phyloP scores from a whole-genome alignment of 2,329 filamentous ascomycete species.

The Diplocarpon rosae region DNA sequence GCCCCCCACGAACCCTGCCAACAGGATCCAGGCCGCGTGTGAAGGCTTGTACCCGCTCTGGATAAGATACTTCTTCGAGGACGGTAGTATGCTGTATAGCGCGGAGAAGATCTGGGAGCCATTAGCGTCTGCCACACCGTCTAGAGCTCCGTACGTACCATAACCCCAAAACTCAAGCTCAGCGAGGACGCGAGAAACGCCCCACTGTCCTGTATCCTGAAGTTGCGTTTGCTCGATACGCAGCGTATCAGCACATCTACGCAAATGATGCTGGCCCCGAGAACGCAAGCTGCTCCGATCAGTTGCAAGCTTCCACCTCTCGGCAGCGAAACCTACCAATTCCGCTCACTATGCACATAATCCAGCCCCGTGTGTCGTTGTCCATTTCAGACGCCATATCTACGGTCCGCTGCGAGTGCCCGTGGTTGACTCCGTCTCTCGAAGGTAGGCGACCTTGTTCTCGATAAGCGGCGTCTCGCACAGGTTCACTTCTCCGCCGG shows the following conservation, averaged over 20 bases:
- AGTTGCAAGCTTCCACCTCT: conserved; percentile 7
- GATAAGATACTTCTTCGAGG: conserved; percentile 66
- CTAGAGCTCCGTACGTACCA: conserved; percentile 50
- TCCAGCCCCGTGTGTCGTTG: conserved; percentile 88
- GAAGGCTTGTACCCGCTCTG: conserved; percentile 56
- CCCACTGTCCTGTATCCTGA: conserved; percentile 83
- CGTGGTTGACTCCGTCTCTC: not conserved
- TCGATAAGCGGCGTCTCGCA: conserved; percentile 1
- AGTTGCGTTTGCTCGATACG: conserved; percentile 63
- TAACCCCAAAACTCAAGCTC: conserved; percentile 89
- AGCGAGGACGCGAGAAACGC: conserved; percentile 77
- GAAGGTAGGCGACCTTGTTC: not conserved
- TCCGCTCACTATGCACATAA: conserved; percentile 79
- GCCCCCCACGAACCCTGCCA: conserved; percentile 58
- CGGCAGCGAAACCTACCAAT: conserved; percentile 38
- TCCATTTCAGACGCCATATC: conserved; percentile 32
- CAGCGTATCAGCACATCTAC: conserved; percentile 67
- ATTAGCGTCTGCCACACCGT: conserved; percentile 2
- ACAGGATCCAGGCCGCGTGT: conserved; percentile 55
- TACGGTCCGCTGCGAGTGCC: not conserved
- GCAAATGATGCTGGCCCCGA: conserved; percentile 77
- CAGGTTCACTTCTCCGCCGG: not conserved
- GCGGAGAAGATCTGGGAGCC: conserved; percentile 69
- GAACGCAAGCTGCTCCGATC: conserved; percentile 42
- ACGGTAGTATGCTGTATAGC: conserved; percentile 86